Evolutionary conservation across 176 grass and related monocot species (phyloP).

Genomic region (Echinochloa phyllopogon): DNA sequence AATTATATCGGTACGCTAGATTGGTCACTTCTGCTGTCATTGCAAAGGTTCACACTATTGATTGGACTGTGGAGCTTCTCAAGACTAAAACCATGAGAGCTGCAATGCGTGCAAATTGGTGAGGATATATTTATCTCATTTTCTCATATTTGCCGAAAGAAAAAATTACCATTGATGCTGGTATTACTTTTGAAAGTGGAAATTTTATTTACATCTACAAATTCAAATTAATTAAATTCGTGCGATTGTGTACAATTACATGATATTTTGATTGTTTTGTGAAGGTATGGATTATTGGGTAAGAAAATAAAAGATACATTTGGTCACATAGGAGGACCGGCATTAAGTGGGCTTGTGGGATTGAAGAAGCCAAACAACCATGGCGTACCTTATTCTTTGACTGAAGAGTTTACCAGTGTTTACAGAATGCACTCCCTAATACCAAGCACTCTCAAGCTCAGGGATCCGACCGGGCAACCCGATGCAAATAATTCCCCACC

Average conservation of each 20-base stretch:
- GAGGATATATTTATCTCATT: conserved; percentile 41
- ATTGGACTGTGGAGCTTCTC: conserved; percentile 71
- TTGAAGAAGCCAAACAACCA: conserved; percentile 34
- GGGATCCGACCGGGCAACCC: conserved; percentile 44
- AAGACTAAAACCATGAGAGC: conserved; percentile 61
- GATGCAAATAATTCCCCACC: conserved; percentile 51
- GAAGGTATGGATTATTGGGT: conserved; percentile 69
- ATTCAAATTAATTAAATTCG: conserved; percentile 39
- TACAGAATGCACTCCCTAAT: conserved; percentile 67
- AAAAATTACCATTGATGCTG: neutral
- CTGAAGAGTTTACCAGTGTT: conserved; percentile 71
- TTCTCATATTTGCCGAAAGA: conserved; percentile 35
- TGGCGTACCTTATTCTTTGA: conserved; percentile 70
- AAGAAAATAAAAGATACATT: conserved; percentile 68
- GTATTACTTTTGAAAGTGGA: conserved; percentile 5
- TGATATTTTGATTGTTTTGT: conserved; percentile 34
- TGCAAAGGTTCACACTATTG: conserved; percentile 76
- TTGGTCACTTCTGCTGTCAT: conserved; percentile 72
- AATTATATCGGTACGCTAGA: conserved; percentile 54
- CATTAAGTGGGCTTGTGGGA: conserved; percentile 58
- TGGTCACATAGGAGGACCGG: conserved; percentile 56
- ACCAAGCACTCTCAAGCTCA: conserved; percentile 57
- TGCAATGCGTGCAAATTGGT: conserved; percentile 64
- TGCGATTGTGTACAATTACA: conserved; percentile 31
- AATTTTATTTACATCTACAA: conserved; percentile 43